phyloP scores from a whole-genome alignment of 208 protist genomes.

The Leishmania martiniquensis region DNA sequence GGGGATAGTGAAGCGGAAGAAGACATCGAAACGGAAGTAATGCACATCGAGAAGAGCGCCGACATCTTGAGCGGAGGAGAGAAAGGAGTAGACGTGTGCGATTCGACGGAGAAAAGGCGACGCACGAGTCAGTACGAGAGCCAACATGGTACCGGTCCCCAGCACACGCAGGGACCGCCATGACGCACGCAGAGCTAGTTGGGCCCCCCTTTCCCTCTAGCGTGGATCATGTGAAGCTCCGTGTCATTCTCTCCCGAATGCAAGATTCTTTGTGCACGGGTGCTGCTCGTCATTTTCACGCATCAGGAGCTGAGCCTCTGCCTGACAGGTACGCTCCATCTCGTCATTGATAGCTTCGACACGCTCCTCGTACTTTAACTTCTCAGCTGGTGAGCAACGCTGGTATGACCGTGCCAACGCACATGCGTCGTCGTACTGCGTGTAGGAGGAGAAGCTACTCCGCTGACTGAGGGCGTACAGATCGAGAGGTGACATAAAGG shows the following conservation, averaged over 20 bases:
- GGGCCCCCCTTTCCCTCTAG: not conserved
- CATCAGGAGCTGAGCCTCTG: conserved; percentile 21
- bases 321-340: not conserved
- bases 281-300: not conserved
- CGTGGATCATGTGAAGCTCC: not conserved
- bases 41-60: too few relatives aligned
- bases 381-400: conserved; percentile 18
- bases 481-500: conserved; percentile 29
- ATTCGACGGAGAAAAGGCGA: not conserved
- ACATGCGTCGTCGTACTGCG: conserved; percentile 17
- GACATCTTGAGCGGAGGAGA: not conserved
- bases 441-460: conserved; percentile 29
- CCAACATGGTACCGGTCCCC: not conserved
- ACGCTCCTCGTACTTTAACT: conserved; percentile 31
- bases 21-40: not conserved
- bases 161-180: not conserved
- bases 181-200: not conserved
- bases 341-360: conserved; percentile 34
- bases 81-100: not conserved
- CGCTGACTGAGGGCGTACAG: conserved; percentile 50
- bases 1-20: not conserved
- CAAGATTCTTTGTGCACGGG: not conserved
- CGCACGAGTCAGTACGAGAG: not conserved
- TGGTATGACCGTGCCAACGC: conserved; percentile 32
- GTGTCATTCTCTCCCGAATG: not conserved